A percentile compares a stretch with the other conserved stretches of the same genome.
Evolutionary conservation across 2,329 filamentous ascomycete species (phyloP).

Genomic region (Acrocalymma vagum): DNA sequence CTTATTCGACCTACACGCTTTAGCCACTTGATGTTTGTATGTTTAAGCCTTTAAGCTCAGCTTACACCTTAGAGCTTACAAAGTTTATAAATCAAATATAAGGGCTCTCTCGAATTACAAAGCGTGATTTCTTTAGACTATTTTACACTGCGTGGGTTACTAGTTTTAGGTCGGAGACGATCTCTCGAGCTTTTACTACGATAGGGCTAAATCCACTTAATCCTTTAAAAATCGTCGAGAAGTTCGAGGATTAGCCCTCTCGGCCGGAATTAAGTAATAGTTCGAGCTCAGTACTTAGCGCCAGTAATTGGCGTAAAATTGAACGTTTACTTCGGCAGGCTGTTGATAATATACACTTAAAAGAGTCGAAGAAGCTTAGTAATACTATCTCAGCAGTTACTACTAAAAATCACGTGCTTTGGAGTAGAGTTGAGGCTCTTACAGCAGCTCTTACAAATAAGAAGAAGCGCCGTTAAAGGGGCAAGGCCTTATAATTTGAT

Average conservation of each 20-base stretch:
- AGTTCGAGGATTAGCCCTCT: slow-evolving; percentile 3
- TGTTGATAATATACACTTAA: slow-evolving; percentile 7
- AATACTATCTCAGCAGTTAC: slow-evolving; percentile 8
- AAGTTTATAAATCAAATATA: too few relatives aligned
- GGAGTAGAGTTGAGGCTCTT: slow-evolving; percentile 6
- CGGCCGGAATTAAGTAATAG: slow-evolving; percentile 4
- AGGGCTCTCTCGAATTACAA: slow-evolving; percentile 1
- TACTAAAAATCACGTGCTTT: slow-evolving; percentile 2
- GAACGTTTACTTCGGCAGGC: slow-evolving; percentile 9
- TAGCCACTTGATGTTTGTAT: slow-evolving; percentile 8
- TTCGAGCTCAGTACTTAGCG: slow-evolving; percentile 11
- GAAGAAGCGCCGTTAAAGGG: slow-evolving; percentile 12
- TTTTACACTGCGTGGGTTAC: background rate
- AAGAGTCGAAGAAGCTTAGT: slow-evolving; percentile 1
- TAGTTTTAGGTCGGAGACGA: background rate
- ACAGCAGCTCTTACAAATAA: slow-evolving; percentile 13
- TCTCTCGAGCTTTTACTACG: background rate
- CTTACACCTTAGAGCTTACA: too few relatives aligned
- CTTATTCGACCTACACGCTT: slow-evolving; percentile 11
- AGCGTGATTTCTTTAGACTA: slow-evolving; percentile 5
- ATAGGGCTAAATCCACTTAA: background rate
- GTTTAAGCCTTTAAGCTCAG: slow-evolving; percentile 1
- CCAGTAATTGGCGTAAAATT: slow-evolving; percentile 13
- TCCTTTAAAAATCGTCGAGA: background rate
- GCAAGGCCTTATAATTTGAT: slow-evolving; percentile 12